Evolutionary conservation across 139 green algal genomes (phyloP).

Genomic region (Eudorina sp.): DNA sequence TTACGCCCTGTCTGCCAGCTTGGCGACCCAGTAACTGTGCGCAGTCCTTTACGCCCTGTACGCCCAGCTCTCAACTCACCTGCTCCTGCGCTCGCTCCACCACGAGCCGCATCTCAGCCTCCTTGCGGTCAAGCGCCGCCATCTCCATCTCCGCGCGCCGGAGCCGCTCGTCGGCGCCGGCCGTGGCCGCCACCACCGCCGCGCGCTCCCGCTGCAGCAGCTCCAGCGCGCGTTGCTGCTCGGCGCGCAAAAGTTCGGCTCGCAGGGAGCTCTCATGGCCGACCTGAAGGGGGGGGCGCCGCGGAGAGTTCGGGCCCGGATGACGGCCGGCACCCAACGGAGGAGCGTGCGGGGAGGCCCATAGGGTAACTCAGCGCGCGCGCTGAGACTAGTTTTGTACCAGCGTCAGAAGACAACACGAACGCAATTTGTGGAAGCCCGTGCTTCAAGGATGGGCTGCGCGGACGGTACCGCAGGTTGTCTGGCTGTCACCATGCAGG

Average conservation of each 20-base stretch:
- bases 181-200: not conserved
- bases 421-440: no score
- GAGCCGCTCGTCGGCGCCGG: conserved; percentile 24
- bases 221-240: conserved; percentile 49
- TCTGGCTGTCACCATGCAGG: not conserved
- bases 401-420: no score
- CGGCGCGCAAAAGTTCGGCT: conserved; percentile 20
- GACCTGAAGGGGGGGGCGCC: no score
- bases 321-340: no score
- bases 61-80: no score
- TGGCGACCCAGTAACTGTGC: no score
- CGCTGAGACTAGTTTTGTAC: no score
- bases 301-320: no score
- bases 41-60: not conserved
- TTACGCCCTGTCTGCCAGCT: no score
- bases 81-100: conserved; percentile 34
- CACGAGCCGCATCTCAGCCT: conserved; percentile 18
- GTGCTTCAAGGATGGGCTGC: no score
- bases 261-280: not conserved
- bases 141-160: conserved; percentile 34
- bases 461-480: not conserved
- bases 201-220: conserved; percentile 33
- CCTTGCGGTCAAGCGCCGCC: not conserved
- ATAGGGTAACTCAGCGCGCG: no score
- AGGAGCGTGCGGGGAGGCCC: no score